Evolutionary conservation across 108 stramenopile genomes (phyloP), one percentile per base, ranked within the genome.

Genomic region (Cyclotella atomus): DNA sequence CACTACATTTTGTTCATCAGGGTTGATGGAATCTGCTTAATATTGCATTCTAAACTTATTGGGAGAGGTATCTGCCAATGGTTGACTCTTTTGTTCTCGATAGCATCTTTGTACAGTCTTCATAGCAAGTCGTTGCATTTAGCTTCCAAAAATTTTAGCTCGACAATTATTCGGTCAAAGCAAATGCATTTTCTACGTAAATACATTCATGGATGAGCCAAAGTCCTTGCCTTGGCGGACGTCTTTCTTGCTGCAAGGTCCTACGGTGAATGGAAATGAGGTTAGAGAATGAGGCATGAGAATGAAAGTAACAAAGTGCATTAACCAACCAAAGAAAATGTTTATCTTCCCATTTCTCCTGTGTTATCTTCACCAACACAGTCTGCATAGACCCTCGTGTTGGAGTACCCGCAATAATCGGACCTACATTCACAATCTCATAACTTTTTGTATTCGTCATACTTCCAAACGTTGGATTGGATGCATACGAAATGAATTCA

Each of bases 171-270:
- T 41, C 38, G 38, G 23, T 44, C 23, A 38, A 56, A 57, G 76
- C 27, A 85, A 54, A 77, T 15, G 87, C 85, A 59, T 85, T 84
- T 29, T 88, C 85, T 20, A 79, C 75, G 50, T 69, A 86, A 44
- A 93, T 73, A 60, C 88, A 89, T 82, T 93, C 92, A 55, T 90
- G 88, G 14, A 93, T 85, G 34, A 90, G 71, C 87, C 88, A 93
- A 57, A 85, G 83, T 33, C 83, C 85, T 65, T 90, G 89, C 70
- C 87, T 77, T 44, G 92, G 89, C 33, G 92, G 92, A 46, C 89
- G 77, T n/a, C 89, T 76, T 72, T 90, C 89, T 50, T 87, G 82
- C 56, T 86, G 83, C 53, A 93, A 50, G 15, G 92, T 88, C 92
- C 92, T 90, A 24, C 24, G 44, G 0, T n/a, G 14, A 64, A 27